Evolutionary conservation across 805 yeast genomes (phyloP).

Genomic region (Teunomyces panamensis): DNA sequence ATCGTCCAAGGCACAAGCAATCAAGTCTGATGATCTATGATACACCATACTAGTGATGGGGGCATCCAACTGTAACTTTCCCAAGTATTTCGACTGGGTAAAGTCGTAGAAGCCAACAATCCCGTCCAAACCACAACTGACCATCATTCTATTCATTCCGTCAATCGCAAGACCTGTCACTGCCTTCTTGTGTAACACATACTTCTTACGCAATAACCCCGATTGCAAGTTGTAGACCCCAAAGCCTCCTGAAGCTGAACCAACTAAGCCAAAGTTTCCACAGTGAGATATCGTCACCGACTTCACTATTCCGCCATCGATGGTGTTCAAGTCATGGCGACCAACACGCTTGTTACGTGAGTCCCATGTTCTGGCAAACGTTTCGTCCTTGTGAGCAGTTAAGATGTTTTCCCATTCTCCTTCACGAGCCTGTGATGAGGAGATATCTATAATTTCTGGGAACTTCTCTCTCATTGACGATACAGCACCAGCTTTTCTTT

Average conservation of each 20-base stretch:
- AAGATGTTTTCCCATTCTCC: constrained; percentile 93
- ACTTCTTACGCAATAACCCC: constrained; percentile 73
- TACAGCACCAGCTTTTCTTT: constrained; percentile 54
- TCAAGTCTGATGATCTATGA: constrained; percentile 78
- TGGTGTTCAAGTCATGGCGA: constrained; percentile 62
- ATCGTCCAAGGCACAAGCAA: constrained; percentile 85
- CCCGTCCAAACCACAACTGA: constrained; percentile 87
- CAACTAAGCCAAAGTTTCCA: constrained; percentile 93
- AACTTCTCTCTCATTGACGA: constrained; percentile 62
- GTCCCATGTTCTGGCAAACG: constrained; percentile 89
- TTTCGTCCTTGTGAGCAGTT: constrained; percentile 82
- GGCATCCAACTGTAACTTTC: constrained; percentile 64
- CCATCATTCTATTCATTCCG: constrained; percentile 86
- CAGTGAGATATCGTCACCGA: constrained; percentile 81
- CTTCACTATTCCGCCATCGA: constrained; percentile 75
- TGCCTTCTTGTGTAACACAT: constrained; percentile 67
- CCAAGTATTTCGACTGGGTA: constrained; percentile 61
- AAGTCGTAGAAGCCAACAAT: constrained; percentile 84
- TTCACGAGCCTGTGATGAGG: constrained; percentile 70
- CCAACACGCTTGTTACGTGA: constrained; percentile 78
- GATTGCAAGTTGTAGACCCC: constrained; percentile 88
- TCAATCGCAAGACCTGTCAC: constrained; percentile 89
- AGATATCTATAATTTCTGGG: constrained; percentile 69
- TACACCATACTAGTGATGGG: constrained; percentile 77
- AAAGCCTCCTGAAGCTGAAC: constrained; percentile 82